Evolutionary conservation across 2,329 filamentous ascomycete genomes (phyloP), one percentile per base, ranked within the genome.

Genomic region (Xylaria digitata): DNA sequence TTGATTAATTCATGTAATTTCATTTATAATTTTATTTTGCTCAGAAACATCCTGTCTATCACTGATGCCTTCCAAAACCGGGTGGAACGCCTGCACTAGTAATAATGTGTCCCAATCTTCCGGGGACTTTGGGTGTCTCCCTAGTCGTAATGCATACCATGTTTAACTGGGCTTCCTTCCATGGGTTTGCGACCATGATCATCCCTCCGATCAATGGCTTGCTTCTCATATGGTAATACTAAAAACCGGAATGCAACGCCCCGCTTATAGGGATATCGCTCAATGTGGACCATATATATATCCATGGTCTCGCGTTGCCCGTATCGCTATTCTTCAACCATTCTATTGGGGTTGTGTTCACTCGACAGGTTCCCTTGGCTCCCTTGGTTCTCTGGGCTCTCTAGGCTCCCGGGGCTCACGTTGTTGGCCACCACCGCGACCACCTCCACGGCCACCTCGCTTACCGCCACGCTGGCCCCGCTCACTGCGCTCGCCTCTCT

Each of bases 381-480:
- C 70, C 32, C 66, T 71, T 5, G 70, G 71, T 65, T 75, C 74
- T 11, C 73, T 71, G 1, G 74, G 68, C 42, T 72, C 70, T 26
- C 66, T 67, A 2, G 81, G 82, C 75, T 83, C 82, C 70, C 85
- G 78, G 57, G 85, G 83, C 77, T 88, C 83, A 68, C 83, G 76
- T 48, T 80, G 80, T 73, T 84, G 82, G 68, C 82, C 77, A 59
- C 78, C 81, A 56, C 83, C 82, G 53, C 84, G 81, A 59, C 82
- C 78, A 52, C 87, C 80, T 48, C 83, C 83, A 30, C 87, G 84
- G 52, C 85, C 81, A 59, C 82, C 79, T 49, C 87, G 80, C 56
- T 83, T 82, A 45, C 86, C 83, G 52, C 85, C 84, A 46, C 86
- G 80, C 37, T 83, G 81, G 32, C 83, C 83, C 13, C 78, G 74